A percentile compares a stretch with the other conserved stretches of the same genome.
Conservation (phyloP, 179 eudicot species). For the Heliamphora pulchella region DNA sequence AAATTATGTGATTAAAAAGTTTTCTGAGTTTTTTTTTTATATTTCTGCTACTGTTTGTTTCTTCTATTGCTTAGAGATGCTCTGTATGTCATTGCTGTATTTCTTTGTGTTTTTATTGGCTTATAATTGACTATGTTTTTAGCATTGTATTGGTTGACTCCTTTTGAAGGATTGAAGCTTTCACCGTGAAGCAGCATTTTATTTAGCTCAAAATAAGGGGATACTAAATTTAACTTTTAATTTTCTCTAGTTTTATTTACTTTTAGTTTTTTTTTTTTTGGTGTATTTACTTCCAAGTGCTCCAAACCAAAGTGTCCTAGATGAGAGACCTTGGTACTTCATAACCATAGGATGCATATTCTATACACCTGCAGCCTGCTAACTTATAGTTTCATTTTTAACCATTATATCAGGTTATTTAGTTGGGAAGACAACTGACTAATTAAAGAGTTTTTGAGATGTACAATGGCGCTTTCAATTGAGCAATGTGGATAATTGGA, state of each 20-base stretch:
- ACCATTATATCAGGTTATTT: no score
- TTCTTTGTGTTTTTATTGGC: neutral
- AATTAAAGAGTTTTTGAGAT: no score
- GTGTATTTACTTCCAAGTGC: neutral
- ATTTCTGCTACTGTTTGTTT: neutral
- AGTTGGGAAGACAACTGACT: neutral
- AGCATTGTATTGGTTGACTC: neutral
- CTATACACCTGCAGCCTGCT: no score
- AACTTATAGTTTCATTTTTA: no score
- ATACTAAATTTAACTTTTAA: neutral
- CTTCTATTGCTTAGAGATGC: slow-evolving; percentile 9
- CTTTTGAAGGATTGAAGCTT: neutral
- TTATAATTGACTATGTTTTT: neutral
- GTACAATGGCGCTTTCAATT: neutral
- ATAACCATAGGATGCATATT: neutral
- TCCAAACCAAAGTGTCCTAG: neutral
- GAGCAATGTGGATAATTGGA: neutral
- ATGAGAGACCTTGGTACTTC: neutral
- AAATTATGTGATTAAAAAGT: neutral
- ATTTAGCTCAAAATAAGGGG: neutral
- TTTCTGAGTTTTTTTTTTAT: neutral
- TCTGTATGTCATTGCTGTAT: neutral
- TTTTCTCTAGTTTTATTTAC: neutral
- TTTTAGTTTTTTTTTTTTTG: neutral
- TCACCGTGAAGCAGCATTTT: neutral